Percentiles rank a stretch among this genome's conserved stretches.
Conservation (phyloP, 2,329 filamentous ascomycete genomes). For the Penicillium sp. region DNA sequence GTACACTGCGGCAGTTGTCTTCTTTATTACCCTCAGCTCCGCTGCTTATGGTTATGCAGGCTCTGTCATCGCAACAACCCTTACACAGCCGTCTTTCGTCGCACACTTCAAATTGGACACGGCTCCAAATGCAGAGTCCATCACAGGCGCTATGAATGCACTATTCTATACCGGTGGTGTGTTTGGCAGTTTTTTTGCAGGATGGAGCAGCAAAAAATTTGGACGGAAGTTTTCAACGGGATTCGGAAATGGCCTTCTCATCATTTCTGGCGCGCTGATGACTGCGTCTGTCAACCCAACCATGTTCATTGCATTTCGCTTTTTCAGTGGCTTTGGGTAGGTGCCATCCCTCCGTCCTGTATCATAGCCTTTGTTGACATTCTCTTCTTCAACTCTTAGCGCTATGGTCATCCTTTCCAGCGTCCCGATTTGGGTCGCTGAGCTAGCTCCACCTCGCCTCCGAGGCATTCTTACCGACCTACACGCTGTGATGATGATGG, state of each 20-base stretch:
- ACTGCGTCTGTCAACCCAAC: background rate
- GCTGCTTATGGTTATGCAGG: background rate
- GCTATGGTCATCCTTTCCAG: background rate
- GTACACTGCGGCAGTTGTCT: background rate
- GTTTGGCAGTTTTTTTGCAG: background rate
- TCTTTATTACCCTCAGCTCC: background rate
- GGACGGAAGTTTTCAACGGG: slow-evolving; percentile 22
- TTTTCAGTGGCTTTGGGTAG: background rate
- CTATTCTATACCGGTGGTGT: background rate
- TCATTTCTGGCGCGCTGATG: background rate
- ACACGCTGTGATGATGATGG: background rate
- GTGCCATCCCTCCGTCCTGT: background rate
- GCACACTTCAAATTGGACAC: background rate
- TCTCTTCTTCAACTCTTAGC: background rate
- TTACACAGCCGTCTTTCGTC: background rate
- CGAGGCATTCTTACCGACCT: background rate
- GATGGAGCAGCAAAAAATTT: background rate
- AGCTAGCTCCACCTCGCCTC: background rate
- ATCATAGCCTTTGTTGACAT: background rate
- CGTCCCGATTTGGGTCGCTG: background rate
- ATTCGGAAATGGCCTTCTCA: background rate
- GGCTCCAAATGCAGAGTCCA: background rate
- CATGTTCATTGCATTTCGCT: background rate
- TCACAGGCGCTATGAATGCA: background rate
- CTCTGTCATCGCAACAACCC: background rate